Base-by-base conservation (phyloP, 2,329 filamentous ascomycete genomes). In the Aspergillus sp. region DNA sequence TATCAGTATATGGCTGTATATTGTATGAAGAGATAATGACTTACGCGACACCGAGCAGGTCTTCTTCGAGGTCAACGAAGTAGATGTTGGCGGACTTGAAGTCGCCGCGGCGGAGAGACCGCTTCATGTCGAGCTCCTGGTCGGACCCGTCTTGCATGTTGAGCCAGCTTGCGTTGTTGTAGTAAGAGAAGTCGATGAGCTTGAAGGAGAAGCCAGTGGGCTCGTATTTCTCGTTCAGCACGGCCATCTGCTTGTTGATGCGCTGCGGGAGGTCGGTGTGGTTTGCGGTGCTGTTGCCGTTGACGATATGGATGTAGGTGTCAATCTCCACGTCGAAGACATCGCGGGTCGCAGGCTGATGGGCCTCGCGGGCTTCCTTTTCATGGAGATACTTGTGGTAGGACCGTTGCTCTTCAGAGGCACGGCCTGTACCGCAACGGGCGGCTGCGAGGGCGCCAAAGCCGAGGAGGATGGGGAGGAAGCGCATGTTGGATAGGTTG, bases 11-110 rank as follows among this genome's bases (percentile, higher is more conserved):
- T n/a, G n/a, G n/a, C n/a, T n/a, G n/a, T n/a, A n/a, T n/a, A n/a
- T n/a, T n/a, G n/a, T n/a, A n/a, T n/a, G n/a, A 39, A 13, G 11
- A 15, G n/a, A 2, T 9, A 8, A 9, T 3, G 22, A 30, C 56
- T n/a, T 41, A 58, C 56, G 56, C 56, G 39, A 50, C 54, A 30
- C 56, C 56, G 9, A 58, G 51, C 5, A 54, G 41, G 9, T 47
- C 51, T 7, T 24, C 44, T 2, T 30, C 56, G 9, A 58, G 54
- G 7, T 33, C 46, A 11, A 41, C 56, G 7, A 46, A 22, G 46
- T 58, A 58, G 4, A 58, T 46, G 27, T 58, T 58, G 40, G 54
- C 20, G 12, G 47, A 46, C 5, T 19, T 50, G 40, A 54, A 58
- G 41, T 49, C 51, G 11, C 56, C 56, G 13, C 24, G 39, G n/a